Percentiles rank a stretch among this genome's conserved stretches.
phyloP scores from a whole-genome alignment of 2,329 filamentous ascomycete genomes.

The Trichoderma brevicompactum region DNA sequence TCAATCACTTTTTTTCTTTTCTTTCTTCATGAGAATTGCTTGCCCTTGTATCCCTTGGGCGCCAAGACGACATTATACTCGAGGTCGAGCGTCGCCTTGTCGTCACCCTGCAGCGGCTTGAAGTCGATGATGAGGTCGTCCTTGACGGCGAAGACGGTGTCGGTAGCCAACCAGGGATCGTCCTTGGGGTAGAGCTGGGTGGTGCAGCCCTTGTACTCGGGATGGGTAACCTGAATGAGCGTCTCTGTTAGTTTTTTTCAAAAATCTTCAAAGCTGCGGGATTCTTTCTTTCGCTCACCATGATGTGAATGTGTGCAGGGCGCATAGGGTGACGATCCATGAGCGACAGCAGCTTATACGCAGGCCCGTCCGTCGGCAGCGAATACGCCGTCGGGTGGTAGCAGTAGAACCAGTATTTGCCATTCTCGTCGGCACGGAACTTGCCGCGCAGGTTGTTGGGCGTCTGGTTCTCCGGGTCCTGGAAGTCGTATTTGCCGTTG shows the following conservation, averaged over 20 bases:
- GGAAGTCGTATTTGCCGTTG: conserved; percentile 78
- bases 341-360: conserved; percentile 47
- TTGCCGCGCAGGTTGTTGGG: conserved; percentile 78
- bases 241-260: conserved; percentile 12
- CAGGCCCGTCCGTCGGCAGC: conserved; percentile 65
- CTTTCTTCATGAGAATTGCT: conserved; percentile 30
- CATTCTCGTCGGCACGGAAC: conserved; percentile 71
- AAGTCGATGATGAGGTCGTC: conserved; percentile 57
- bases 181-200: conserved; percentile 77
- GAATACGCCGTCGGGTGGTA: conserved; percentile 75
- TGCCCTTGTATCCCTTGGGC: conserved; percentile 52
- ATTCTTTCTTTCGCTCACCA: too few species aligned
- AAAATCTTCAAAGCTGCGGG: not conserved
- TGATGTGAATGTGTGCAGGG: conserved; percentile 57
- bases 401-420: conserved; percentile 75
- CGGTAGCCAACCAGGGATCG: conserved; percentile 63
- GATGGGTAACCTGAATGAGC: conserved; percentile 53
- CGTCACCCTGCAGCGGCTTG: conserved; percentile 48
- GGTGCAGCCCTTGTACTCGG: conserved; percentile 71
- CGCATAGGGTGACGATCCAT: conserved; percentile 56
- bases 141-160: conserved; percentile 58
- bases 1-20: not conserved
- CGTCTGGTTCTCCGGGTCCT: conserved; percentile 71
- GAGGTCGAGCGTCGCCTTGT: conserved; percentile 45
- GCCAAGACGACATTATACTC: conserved; percentile 51